A percentile compares a stretch with the other conserved stretches of the same genome.
Conservation (phyloP, 1,284 basidiomycete genomes). For the Phellopilus nigrolimitatus region DNA sequence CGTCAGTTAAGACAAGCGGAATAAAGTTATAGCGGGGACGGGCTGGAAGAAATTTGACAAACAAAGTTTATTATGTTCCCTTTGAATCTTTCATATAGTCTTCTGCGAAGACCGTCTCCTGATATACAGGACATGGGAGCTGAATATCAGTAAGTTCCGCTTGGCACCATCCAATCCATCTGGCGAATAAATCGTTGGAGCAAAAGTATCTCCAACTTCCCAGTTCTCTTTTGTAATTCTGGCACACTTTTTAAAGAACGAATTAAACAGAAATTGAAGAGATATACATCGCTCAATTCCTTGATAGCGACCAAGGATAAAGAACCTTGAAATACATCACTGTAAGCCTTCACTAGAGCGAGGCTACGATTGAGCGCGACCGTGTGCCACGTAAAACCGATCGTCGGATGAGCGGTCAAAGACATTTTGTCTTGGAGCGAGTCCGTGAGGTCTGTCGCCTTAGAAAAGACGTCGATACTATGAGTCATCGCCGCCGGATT, state of each 20-base stretch:
- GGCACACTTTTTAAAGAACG: not conserved
- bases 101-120: not conserved
- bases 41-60: no score
- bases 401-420: not conserved
- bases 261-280: not conserved
- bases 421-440: no score
- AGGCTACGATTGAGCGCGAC: not conserved
- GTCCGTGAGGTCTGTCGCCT: no score
- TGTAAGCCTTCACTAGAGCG: not conserved
- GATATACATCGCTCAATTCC: not conserved
- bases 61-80: not conserved
- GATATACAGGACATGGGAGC: not conserved
- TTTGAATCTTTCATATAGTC: not conserved
- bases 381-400: not conserved
- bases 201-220: slow-evolving; percentile 4
- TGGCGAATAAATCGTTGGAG: no score
- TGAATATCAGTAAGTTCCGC: not conserved
- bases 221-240: slow-evolving; percentile 12
- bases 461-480: no score
- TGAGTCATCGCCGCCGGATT: no score
- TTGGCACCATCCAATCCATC: no score
- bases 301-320: not conserved
- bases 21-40: no score
- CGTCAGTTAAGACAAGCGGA: no score
- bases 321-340: not conserved